A percentile compares a stretch with the other conserved stretches of the same genome.
phyloP scores from a whole-genome alignment of 2,329 filamentous ascomycete species.

The Amauroascus verrucosus region DNA sequence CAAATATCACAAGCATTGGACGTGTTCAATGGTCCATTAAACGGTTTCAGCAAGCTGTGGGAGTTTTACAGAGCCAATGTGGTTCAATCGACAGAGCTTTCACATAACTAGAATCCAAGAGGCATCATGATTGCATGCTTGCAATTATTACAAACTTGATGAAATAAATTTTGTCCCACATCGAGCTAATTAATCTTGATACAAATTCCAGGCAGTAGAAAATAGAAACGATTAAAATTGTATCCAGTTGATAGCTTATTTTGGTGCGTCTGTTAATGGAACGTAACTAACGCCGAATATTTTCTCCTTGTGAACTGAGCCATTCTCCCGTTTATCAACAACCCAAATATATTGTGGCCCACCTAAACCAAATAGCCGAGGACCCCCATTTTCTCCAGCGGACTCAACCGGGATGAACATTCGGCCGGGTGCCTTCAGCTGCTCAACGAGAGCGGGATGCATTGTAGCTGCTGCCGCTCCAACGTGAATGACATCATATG shows the following conservation, averaged over 20 bases:
- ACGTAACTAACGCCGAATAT: slow-evolving; percentile 55
- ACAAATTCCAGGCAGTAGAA: neutral
- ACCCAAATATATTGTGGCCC: slow-evolving; percentile 51
- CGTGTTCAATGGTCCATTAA: too few species aligned
- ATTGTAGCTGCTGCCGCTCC: slow-evolving; percentile 71
- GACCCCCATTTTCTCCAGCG: slow-evolving; percentile 26
- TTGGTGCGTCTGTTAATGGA: slow-evolving; percentile 51
- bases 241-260: neutral
- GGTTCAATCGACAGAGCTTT: too few species aligned
- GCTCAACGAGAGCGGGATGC: slow-evolving; percentile 61
- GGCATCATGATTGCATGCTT: neutral
- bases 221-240: neutral
- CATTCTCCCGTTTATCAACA: slow-evolving; percentile 52
- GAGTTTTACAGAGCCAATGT: too few species aligned
- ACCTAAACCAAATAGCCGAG: slow-evolving; percentile 18
- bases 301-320: slow-evolving; percentile 46
- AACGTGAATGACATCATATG: slow-evolving; percentile 92
- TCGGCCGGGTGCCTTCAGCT: slow-evolving; percentile 67
- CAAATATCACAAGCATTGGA: too few species aligned
- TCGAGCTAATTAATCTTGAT: neutral
- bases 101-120: neutral
- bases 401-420: slow-evolving; percentile 55
- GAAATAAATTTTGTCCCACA: too few species aligned
- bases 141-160: too few species aligned
- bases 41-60: too few species aligned